Evolutionary conservation across 2,329 filamentous ascomycete genomes (phyloP), one percentile per base, ranked within the genome.

Genomic region (Sporothrix humicola): DNA sequence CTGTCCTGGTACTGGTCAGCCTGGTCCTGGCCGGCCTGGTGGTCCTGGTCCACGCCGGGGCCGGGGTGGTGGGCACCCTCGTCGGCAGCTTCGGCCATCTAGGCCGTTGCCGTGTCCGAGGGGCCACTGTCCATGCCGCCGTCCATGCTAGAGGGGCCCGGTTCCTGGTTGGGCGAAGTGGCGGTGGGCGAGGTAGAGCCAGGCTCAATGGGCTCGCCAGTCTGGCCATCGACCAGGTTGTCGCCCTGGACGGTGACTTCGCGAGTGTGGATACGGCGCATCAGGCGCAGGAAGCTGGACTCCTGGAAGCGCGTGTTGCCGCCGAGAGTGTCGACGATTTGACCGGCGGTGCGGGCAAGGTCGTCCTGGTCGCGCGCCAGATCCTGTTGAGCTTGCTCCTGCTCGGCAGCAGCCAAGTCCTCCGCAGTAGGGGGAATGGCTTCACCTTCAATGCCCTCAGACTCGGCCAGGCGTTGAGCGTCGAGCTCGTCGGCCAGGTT

Each of bases 241-340:
- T 79, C 91, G 56, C 91, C 92, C 76, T 93, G 87, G 52, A 96
- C 89, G 68, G 87, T 87, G 15, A 94, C 89, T 82, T 96, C 90
- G 72, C 87, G 85, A 79, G 93, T 90, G 70, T 91, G 87, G 72
- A 96, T 88, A 74, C 89, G 87, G 42, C 92, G 88, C 93, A 97
- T 96, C 63, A 97, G 83, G 3, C 87, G 85, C 0, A 95, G 82
- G 79, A 97, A 97, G 74, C 88, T 88, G 77, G 92, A 95, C 79
- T 94, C 89, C 77, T 90, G 89, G 81, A 96, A 96, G 79, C 95
- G 95, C 65, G 89, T 83, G 72, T 87, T 91, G 73, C 90, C 85
- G 23, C 88, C 85, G 13, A 97, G 88, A 52, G 89, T 90, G 72
- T 91, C 86, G 5, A 96, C 84, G 3, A 97, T 85, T 74, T 91